phyloP scores from a whole-genome alignment of 805 yeast genomes.

The Metschnikowia baotianmanensis region DNA sequence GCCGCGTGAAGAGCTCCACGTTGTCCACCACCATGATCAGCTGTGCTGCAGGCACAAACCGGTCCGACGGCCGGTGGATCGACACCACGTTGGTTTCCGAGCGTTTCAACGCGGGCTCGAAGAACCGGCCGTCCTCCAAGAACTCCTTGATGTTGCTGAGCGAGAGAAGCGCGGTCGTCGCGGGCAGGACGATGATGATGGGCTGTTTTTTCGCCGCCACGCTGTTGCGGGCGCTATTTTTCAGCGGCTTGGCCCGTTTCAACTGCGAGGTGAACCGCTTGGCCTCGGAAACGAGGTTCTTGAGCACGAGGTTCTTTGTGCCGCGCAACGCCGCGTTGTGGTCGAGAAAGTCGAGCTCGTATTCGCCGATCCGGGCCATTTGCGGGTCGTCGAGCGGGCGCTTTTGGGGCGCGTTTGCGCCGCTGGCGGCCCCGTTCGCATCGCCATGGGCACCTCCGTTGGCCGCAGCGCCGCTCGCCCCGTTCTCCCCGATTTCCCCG shows the following conservation, averaged over 20 bases:
- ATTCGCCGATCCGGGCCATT: slow-evolving; percentile 42
- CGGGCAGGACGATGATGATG: slow-evolving; percentile 44
- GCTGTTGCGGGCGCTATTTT: slow-evolving; percentile 6
- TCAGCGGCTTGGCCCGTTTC: slow-evolving; percentile 29
- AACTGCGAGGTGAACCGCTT: slow-evolving; percentile 52
- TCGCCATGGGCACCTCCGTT: not conserved
- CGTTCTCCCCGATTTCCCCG: not conserved
- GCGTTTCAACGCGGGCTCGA: slow-evolving; percentile 46
- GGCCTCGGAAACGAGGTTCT: slow-evolving; percentile 68
- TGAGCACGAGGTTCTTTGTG: slow-evolving; percentile 60
- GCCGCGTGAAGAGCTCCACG: slow-evolving; percentile 77
- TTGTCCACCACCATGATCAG: slow-evolving; percentile 82
- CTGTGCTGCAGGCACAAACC: slow-evolving; percentile 49
- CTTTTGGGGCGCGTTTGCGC: slow-evolving; percentile 9
- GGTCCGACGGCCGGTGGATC: slow-evolving; percentile 53
- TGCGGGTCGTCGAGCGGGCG: slow-evolving; percentile 43
- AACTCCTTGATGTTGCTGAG: slow-evolving; percentile 41
- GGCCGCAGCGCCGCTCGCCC: not conserved
- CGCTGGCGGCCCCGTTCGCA: slow-evolving; percentile 1
- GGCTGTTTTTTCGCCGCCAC: slow-evolving; percentile 35
- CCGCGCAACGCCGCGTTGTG: slow-evolving; percentile 67
- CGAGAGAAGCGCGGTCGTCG: slow-evolving; percentile 42
- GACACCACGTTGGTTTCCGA: slow-evolving; percentile 43
- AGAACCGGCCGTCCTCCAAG: slow-evolving; percentile 67
- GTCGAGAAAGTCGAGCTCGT: slow-evolving; percentile 53